These are phyloP conservation scores for Solanum pennellii DNA, from an alignment of 257 asterid genomes.

Conservation along the genomic window DNA sequence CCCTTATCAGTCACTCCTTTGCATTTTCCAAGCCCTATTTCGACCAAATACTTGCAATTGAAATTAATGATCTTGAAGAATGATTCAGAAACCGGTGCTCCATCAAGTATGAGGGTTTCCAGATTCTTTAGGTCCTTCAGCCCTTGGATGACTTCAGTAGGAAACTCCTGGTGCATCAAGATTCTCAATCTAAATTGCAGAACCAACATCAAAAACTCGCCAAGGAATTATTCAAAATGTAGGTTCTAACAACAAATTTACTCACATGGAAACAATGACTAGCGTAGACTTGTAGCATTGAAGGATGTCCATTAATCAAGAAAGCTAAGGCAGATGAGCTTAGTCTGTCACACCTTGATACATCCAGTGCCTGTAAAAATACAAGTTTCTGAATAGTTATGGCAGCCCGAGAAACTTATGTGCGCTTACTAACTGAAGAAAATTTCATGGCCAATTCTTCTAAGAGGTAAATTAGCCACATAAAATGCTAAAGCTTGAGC, in stretches of 20 bases:
- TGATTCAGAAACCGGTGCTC: conserved; percentile 32
- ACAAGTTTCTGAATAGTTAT: background rate
- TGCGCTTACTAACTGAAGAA: background rate
- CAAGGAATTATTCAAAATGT: background rate
- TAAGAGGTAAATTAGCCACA: background rate
- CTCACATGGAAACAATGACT: conserved; percentile 58
- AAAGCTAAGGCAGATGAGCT: conserved; percentile 36
- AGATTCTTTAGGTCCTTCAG: conserved; percentile 37
- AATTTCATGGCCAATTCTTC: background rate
- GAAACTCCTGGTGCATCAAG: conserved; percentile 37
- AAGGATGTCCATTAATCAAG: conserved; percentile 31
- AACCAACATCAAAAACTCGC: background rate
- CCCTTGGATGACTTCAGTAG: conserved; percentile 15
- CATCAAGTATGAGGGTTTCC: conserved; percentile 35
- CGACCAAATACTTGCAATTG: conserved; percentile 31
- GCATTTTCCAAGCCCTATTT: conserved; percentile 63
- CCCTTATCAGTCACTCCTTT: conserved; percentile 44
- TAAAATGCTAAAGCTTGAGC: background rate
- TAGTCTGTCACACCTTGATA: conserved; percentile 56
- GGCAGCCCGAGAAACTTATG: background rate
- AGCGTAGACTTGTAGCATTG: conserved; percentile 43
- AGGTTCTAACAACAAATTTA: background rate
- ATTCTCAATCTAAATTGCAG: background rate
- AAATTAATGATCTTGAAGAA: conserved; percentile 26
- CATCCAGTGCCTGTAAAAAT: conserved; percentile 44